These are phyloP conservation scores for Trifolium repens DNA, from an alignment of 306 rosid species.

Conservation along the genomic window DNA sequence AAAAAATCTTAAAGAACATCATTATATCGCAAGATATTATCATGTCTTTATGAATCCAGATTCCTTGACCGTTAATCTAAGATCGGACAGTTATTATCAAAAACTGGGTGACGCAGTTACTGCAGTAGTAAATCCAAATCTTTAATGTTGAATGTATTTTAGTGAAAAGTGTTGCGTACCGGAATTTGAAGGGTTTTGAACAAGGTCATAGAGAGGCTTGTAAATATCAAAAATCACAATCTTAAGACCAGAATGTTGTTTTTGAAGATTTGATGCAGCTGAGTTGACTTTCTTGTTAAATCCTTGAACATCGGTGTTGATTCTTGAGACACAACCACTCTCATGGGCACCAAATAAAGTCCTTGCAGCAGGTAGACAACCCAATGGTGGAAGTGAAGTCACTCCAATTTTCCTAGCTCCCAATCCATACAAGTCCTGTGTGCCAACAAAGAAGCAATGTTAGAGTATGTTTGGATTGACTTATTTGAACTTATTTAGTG, in stretches of 20 bases:
- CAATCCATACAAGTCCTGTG: conserved; percentile 68
- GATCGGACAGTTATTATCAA: neutral
- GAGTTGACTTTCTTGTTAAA: conserved; percentile 77
- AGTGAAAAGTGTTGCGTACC: conserved; percentile 52
- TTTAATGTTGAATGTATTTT: conserved; percentile 17
- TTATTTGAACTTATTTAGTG: neutral
- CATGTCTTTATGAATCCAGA: neutral
- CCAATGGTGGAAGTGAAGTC: conserved; percentile 93
- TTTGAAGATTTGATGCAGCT: conserved; percentile 68
- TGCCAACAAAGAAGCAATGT: conserved; percentile 33
- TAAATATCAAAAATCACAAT: conserved; percentile 80
- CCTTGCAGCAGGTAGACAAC: conserved; percentile 83
- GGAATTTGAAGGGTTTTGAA: conserved; percentile 70
- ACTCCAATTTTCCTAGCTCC: conserved; percentile 94
- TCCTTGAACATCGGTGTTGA: conserved; percentile 75
- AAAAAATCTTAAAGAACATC: neutral
- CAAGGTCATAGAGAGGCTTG: conserved; percentile 75
- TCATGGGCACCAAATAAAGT: conserved; percentile 67
- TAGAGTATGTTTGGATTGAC: neutral
- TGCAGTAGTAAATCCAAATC: too few relatives aligned
- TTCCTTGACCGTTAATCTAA: neutral
- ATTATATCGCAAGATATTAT: neutral
- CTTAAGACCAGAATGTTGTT: conserved; percentile 75
- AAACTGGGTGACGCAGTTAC: too few relatives aligned
- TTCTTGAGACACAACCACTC: conserved; percentile 68